phyloP scores from a whole-genome alignment of 306 rosid genomes.

The Casuarina cunninghamiana region DNA sequence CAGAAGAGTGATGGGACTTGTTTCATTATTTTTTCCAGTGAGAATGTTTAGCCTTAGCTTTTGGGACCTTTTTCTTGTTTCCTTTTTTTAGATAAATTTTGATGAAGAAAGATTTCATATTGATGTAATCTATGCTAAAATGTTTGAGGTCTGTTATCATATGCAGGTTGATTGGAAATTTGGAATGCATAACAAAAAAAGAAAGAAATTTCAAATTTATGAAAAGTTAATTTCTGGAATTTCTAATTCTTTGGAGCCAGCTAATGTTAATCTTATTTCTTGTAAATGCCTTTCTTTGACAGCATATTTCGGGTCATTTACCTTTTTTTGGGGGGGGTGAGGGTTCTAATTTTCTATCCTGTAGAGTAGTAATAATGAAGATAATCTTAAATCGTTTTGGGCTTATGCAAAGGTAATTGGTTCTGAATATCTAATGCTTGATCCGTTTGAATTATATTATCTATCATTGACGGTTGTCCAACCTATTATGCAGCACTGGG shows the following conservation, averaged over 20 bases:
- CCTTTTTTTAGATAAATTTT: background rate
- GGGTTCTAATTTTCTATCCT: background rate
- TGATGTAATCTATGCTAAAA: background rate
- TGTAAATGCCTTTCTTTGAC: background rate
- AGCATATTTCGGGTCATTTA: background rate
- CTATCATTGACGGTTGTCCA: constrained; percentile 23
- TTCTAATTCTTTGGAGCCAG: background rate
- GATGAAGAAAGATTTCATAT: background rate
- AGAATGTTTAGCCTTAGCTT: background rate
- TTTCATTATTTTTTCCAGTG: background rate
- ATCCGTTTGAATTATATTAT: constrained; percentile 7
- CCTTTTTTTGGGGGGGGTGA: background rate
- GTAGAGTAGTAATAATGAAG: background rate
- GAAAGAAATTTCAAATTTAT: background rate
- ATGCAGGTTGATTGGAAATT: background rate
- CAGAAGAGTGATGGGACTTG: background rate
- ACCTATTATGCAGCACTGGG: constrained; percentile 70
- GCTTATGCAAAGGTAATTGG: constrained; percentile 9
- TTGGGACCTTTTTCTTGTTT: background rate
- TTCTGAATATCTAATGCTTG: constrained; percentile 14
- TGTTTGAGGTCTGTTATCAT: background rate
- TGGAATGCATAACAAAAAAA: background rate
- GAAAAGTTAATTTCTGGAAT: background rate
- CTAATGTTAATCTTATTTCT: background rate
- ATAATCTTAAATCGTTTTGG: constrained; percentile 22